Base-by-base conservation (phyloP, 441 rosid genomes). In the Erysimum cheiri region DNA sequence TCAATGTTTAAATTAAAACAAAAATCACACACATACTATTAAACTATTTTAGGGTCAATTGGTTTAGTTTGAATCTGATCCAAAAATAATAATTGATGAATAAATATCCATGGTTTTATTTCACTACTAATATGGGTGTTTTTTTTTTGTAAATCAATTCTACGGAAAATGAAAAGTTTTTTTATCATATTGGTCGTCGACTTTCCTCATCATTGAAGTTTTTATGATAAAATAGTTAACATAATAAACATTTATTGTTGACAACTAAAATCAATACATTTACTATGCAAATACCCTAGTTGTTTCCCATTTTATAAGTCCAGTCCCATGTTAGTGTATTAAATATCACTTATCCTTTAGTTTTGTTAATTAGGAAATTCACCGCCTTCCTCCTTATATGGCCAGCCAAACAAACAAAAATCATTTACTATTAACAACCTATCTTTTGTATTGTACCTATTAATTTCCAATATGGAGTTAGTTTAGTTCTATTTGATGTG, bases 301-400 rank as follows among this genome's bases (percentile, higher is more conserved):
- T 73, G 72, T 73, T 67, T 67, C 77, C 72, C 77, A 73, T 29
- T 65, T 48, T 19, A 39, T 19, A 29, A 58, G 15, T 32, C 44
- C 6, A 67, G 72, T 14, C 77, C 67, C 72, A 73, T 73, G 72
- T 73, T 73, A 67, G 57, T 67, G 37, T 74, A 67, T 67, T 60
- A 74, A 74, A 44, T 67, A 74, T 60, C 64, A 67, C 69, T 67
- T 67, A 67, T 74, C 63, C 52, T 60, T 50, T 33, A 6, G 43
- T 29, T 67, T 74, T 60, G 13, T 54, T 60, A 60, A 67, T 67
- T 60, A 60, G 0, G 37, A 73, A 67, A 73, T 59, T 67, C 77
- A 73, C 77, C 77, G 72, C 14, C 77, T 66, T 59, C 46, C 22
- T 19, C 12, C 24, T 49, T 24, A 22, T 8, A 13, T 5, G 33